phyloP scores from a whole-genome alignment of 169 alveolate species.

The Sarcocystis neurona region DNA sequence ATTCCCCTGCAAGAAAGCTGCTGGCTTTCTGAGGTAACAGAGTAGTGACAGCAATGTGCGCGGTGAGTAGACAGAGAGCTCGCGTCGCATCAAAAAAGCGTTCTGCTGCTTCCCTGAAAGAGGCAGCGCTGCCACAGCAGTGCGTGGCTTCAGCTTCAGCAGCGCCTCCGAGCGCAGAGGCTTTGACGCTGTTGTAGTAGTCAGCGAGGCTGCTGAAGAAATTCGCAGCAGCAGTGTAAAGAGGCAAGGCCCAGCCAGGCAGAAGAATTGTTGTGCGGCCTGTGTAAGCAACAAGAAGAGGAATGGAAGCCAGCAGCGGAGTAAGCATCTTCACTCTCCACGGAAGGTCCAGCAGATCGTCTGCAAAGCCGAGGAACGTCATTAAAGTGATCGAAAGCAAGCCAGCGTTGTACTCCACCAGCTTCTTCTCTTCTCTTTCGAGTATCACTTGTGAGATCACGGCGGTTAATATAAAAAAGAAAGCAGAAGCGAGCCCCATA shows the following conservation, averaged over 20 bases:
- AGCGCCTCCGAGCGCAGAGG: neutral
- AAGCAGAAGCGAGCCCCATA: conserved; percentile 37
- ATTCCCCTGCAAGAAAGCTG: too few species aligned
- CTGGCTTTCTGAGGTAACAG: too few species aligned
- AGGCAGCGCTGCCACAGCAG: neutral
- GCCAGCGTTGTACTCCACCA: conserved; percentile 61
- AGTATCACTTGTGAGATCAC: conserved; percentile 40
- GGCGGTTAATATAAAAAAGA: conserved; percentile 29
- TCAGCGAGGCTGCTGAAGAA: too few species aligned
- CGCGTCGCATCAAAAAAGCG: neutral
- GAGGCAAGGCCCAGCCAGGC: conserved; percentile 69
- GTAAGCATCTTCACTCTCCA: conserved; percentile 91
- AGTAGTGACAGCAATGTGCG: neutral
- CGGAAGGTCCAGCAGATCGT: conserved; percentile 88
- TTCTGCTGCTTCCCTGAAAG: neutral
- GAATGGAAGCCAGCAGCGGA: conserved; percentile 84
- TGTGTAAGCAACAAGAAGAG: conserved; percentile 85
- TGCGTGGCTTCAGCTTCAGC: neutral
- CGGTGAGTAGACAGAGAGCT: neutral
- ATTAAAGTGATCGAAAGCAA: conserved; percentile 41
- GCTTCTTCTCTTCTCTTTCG: conserved; percentile 6
- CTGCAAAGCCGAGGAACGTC: conserved; percentile 84
- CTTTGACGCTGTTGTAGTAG: neutral
- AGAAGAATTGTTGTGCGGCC: conserved; percentile 88
- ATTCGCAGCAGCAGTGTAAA: neutral